These are phyloP conservation scores for Aspergillus amoenus DNA, from an alignment of 2,329 filamentous ascomycete genomes.

Conservation along the genomic window DNA sequence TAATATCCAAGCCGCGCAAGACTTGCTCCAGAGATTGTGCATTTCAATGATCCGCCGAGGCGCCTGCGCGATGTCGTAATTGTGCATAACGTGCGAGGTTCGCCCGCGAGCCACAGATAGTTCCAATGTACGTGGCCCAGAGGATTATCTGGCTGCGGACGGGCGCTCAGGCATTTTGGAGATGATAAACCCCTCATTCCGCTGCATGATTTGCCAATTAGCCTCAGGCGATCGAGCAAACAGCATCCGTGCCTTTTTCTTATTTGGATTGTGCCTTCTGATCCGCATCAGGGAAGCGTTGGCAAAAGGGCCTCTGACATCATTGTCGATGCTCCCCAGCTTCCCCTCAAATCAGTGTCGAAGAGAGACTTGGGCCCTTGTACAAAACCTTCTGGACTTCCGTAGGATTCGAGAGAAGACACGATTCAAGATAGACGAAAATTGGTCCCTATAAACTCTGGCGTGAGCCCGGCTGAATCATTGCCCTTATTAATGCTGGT, in stretches of 20 bases:
- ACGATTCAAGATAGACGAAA: not conserved
- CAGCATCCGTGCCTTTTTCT: not conserved
- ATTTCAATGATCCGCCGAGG: not conserved
- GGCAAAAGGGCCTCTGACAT: conserved; percentile 15
- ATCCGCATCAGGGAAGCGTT: not conserved
- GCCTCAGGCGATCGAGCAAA: not conserved
- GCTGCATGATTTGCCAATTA: not conserved
- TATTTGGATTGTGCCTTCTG: not conserved
- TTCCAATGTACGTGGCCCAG: conserved; percentile 23
- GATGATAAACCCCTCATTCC: not conserved
- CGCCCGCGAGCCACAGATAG: conserved; percentile 5
- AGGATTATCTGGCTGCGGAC: conserved; percentile 8
- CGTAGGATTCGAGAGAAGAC: not conserved
- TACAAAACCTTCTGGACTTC: not conserved
- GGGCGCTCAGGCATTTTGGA: not conserved
- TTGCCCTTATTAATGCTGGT: not conserved
- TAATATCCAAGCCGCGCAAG: not conserved
- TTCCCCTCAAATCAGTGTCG: conserved; percentile 3
- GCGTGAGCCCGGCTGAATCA: not conserved
- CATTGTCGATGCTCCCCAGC: conserved; percentile 14
- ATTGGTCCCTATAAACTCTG: not conserved
- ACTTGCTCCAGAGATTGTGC: not conserved
- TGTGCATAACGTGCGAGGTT: conserved; percentile 6
- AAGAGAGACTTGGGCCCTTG: not conserved
- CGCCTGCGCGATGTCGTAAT: conserved; percentile 29